These are phyloP conservation scores for Tricholoma terreum DNA, from an alignment of 768 basidiomycete genomes.

Conservation along the genomic window DNA sequence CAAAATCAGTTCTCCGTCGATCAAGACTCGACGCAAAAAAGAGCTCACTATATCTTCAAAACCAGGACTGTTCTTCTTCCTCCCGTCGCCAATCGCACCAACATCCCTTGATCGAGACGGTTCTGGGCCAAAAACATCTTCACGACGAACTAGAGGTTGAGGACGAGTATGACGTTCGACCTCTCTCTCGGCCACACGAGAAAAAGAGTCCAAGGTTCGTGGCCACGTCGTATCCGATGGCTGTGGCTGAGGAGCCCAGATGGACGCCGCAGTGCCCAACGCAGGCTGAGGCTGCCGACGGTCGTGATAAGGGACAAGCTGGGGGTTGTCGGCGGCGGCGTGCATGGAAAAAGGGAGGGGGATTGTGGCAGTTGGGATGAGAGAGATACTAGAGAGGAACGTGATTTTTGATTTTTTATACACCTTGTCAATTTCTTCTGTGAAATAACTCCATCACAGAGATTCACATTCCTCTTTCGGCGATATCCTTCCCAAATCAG, in stretches of 20 bases:
- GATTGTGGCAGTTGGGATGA: constrained; percentile 42
- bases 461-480: constrained; percentile 5
- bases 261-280: constrained; percentile 50
- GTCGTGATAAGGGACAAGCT: constrained; percentile 36
- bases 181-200: constrained; percentile 46
- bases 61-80: constrained; percentile 58
- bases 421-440: constrained; percentile 14
- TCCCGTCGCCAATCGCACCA: constrained; percentile 79
- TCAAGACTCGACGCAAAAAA: constrained; percentile 13
- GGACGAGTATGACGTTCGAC: constrained; percentile 20
- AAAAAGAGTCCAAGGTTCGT: constrained; percentile 58
- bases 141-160: constrained; percentile 38
- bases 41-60: constrained; percentile 52
- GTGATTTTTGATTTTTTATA: constrained; percentile 37
- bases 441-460: constrained; percentile 7
- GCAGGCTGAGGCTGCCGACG: constrained; percentile 28
- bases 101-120: constrained; percentile 45
- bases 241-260: constrained; percentile 83
- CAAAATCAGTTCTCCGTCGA: not conserved
- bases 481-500: not conserved
- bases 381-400: constrained; percentile 26
- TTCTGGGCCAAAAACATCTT: constrained; percentile 67
- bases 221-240: constrained; percentile 68
- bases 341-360: constrained; percentile 21
- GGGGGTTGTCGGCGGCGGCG: constrained; percentile 29